Evolutionary conservation across 192 early-diverging fungal genomes (phyloP).

Genomic region (Jimgerdemannia lactiflua): DNA sequence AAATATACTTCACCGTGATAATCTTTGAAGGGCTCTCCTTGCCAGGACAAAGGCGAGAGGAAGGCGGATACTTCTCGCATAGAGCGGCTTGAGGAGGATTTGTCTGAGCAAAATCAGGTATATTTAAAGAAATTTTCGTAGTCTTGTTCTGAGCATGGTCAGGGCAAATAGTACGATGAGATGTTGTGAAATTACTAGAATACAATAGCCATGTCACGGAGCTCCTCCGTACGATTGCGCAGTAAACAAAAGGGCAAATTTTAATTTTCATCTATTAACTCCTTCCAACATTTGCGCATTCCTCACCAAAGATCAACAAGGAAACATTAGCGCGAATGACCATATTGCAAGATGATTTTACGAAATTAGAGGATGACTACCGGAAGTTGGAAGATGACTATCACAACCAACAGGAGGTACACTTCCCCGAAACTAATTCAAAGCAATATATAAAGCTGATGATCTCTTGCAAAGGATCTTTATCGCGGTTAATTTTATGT

Average conservation of each 20-base stretch:
- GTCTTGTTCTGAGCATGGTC: no score
- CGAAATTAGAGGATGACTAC: conserved; percentile 54
- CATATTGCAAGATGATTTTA: neutral
- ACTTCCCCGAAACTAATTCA: neutral
- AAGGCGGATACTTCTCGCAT: neutral
- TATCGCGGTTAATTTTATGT: no score
- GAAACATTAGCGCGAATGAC: conserved; percentile 19
- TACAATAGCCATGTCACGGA: no score
- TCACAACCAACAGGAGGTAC: conserved; percentile 68
- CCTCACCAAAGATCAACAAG: conserved; percentile 23
- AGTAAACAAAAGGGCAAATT: no score
- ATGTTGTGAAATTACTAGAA: no score
- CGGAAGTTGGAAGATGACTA: conserved; percentile 70
- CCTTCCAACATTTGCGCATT: no score
- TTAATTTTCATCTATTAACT: no score
- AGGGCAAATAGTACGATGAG: no score
- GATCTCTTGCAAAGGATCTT: no score
- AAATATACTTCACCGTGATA: neutral
- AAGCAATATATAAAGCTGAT: no score
- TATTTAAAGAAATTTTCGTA: no score
- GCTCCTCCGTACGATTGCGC: no score
- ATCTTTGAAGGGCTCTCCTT: neutral
- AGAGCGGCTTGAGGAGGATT: conserved; percentile 1
- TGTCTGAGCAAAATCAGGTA: neutral
- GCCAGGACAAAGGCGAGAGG: neutral